phyloP scores from a whole-genome alignment of 805 yeast species.

The Soucietia sequanensis region DNA sequence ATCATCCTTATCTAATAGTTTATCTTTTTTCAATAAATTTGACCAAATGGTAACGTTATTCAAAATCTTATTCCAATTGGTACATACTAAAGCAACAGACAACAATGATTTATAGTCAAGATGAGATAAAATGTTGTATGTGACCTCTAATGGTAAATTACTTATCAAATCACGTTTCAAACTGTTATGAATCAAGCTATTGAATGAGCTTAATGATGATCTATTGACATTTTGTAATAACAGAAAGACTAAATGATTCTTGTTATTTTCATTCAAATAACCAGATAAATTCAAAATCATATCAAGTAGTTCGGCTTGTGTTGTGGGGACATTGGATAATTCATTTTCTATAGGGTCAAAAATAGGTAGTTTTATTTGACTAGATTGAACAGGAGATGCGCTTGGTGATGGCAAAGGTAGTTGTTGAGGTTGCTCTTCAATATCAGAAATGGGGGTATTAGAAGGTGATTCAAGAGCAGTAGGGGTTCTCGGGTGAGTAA shows the following conservation, averaged over 20 bases:
- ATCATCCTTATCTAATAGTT: slow-evolving; percentile 46
- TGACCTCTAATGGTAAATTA: slow-evolving; percentile 72
- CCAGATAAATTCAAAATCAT: slow-evolving; percentile 32
- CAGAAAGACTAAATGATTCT: slow-evolving; percentile 50
- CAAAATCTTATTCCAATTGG: slow-evolving; percentile 66
- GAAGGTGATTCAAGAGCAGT: slow-evolving; percentile 27
- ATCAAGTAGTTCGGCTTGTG: slow-evolving; percentile 40
- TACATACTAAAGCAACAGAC: slow-evolving; percentile 62
- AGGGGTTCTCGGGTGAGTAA: slow-evolving; percentile 25
- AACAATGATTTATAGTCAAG: slow-evolving; percentile 65
- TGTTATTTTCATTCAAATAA: slow-evolving; percentile 44
- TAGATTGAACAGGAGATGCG: slow-evolving; percentile 24
- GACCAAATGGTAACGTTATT: slow-evolving; percentile 72
- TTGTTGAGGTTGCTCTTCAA: slow-evolving; percentile 41
- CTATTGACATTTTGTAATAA: slow-evolving; percentile 60
- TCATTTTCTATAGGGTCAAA: slow-evolving; percentile 15
- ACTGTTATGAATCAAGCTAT: slow-evolving; percentile 48
- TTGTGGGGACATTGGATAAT: slow-evolving; percentile 22
- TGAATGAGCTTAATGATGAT: slow-evolving; percentile 58
- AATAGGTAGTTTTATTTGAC: slow-evolving; percentile 5
- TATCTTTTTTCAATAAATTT: slow-evolving; percentile 58
- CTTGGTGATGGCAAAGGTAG: slow-evolving; percentile 71
- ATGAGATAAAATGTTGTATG: slow-evolving; percentile 59
- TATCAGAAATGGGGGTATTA: slow-evolving; percentile 34
- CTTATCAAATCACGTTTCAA: slow-evolving; percentile 73